Evolutionary conservation across 441 rosid species (phyloP), one percentile per base, ranked within the genome.

Genomic region (Croton setiger): DNA sequence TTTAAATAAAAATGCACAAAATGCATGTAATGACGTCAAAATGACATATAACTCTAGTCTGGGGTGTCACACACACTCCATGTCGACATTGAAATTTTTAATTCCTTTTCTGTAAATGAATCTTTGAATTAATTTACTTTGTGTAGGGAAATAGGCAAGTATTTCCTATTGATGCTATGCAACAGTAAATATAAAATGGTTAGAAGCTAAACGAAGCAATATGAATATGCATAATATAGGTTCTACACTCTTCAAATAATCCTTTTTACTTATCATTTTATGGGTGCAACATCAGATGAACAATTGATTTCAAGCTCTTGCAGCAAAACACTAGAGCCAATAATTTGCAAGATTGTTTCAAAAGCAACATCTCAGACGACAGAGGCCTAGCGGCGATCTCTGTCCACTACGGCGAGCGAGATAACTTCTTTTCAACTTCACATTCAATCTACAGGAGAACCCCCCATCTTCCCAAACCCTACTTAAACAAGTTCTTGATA

Each of bases 271-370:
- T 52, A 18, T 11, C 66, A 66, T 8, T n/a, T 57, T 9, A n/a
- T 53, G 5, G 13, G 15, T 20, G 56, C 37, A 39, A 67, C n/a
- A 15, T 37, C 71, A 0, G 4, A 18, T 11, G 56, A 53, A 8
- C 15, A 66, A 2, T 60, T 36, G 20, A 72, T 72, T 51, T 20
- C 39, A 21, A 41, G 4, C 4, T 48, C 52, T 0, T 72, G 76
- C 39, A 60, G 4, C 49, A 72, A 53, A 72, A 60, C 76, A 59
- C 54, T 45, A 44, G 48, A 72, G n/a, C 71, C 67, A 7, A 20
- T 15, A 12, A 20, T 43, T 1, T 66, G 75, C 23, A 0, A 35
- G 41, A 35, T 23, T 72, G 75, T 43, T 64, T 66, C 15, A 18
- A 43, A 2, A 2, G 56, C 23, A 60, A 72, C 54, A 60, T 47